These are phyloP conservation scores for Epichloe elymi DNA, from an alignment of 2,329 filamentous ascomycete genomes.

Conservation along the genomic window DNA sequence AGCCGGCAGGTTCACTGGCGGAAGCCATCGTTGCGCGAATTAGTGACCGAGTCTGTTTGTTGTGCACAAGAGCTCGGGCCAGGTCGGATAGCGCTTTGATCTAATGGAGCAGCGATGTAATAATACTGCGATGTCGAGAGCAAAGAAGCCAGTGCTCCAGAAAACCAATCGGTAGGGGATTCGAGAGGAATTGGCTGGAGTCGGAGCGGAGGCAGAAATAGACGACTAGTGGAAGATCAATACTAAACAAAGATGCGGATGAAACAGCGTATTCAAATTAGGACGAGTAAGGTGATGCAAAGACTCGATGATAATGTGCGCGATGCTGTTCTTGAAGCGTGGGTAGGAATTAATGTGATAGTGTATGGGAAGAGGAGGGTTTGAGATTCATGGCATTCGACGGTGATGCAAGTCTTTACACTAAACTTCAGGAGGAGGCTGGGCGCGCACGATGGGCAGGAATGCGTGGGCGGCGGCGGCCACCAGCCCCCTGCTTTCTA, in stretches of 20 bases:
- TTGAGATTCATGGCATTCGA: slow-evolving; percentile 9
- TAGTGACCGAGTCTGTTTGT: background rate
- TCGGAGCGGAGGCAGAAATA: background rate
- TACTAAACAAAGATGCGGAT: slow-evolving; percentile 4
- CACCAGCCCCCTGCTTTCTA: slow-evolving; percentile 10
- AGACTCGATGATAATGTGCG: background rate
- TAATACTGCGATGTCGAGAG: slow-evolving; percentile 7
- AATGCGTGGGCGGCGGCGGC: slow-evolving; percentile 6
- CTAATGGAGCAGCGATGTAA: background rate
- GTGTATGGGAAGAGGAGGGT: slow-evolving; percentile 10
- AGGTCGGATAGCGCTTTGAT: background rate
- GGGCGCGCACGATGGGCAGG: slow-evolving; percentile 7
- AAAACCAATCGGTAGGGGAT: slow-evolving; percentile 2
- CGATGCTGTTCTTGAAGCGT: background rate
- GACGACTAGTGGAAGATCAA: background rate
- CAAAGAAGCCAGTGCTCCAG: slow-evolving; percentile 7
- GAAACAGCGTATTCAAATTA: background rate
- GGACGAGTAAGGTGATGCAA: background rate
- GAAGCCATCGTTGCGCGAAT: slow-evolving; percentile 15
- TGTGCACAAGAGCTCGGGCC: background rate
- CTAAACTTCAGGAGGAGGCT: slow-evolving; percentile 8
- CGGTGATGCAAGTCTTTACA: slow-evolving; percentile 4
- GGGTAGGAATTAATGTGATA: background rate
- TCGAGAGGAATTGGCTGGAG: background rate
- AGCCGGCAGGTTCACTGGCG: slow-evolving; percentile 4